These are phyloP conservation scores for Rasamsonia emersonii DNA, from an alignment of 2,329 filamentous ascomycete species.

Conservation along the genomic window DNA sequence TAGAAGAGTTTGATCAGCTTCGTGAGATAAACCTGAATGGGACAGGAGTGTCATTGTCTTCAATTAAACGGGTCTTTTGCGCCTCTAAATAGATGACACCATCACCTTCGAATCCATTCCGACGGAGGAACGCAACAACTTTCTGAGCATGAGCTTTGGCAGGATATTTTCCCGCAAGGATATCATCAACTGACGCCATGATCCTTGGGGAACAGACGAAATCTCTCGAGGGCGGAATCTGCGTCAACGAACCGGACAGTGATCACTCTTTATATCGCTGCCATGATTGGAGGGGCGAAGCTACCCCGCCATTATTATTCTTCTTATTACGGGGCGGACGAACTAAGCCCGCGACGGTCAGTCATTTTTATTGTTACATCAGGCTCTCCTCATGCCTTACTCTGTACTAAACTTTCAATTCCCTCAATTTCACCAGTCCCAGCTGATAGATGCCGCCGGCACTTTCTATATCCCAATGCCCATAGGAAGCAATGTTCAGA, in stretches of 20 bases:
- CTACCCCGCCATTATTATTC: too few relatives aligned
- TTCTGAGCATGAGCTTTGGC: constrained; percentile 78
- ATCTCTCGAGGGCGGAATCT: not conserved
- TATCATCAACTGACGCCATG: constrained; percentile 27
- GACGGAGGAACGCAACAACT: constrained; percentile 69
- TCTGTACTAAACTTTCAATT: too few relatives aligned
- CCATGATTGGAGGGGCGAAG: too few relatives aligned
- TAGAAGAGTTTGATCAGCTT: not conserved
- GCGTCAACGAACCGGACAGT: not conserved
- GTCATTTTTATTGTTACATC: too few relatives aligned
- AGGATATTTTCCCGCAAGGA: constrained; percentile 57
- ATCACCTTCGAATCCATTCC: constrained; percentile 52
- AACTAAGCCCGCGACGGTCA: too few relatives aligned
- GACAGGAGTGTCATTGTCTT: constrained; percentile 78
- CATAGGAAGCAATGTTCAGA: too few relatives aligned
- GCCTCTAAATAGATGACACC: constrained; percentile 85
- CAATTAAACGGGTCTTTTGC: constrained; percentile 68
- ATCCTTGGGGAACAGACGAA: not conserved
- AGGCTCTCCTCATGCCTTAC: too few relatives aligned
- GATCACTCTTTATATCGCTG: too few relatives aligned
- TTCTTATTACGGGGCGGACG: too few relatives aligned
- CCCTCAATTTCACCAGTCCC: too few relatives aligned
- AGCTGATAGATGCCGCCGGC: too few relatives aligned
- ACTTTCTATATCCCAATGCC: too few relatives aligned
- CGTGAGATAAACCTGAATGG: constrained; percentile 59